Percentiles rank a stretch among this genome's conserved stretches.
These are phyloP conservation scores for Coniella lustricola DNA, from an alignment of 2,329 filamentous ascomycete genomes.

Conservation along the genomic window DNA sequence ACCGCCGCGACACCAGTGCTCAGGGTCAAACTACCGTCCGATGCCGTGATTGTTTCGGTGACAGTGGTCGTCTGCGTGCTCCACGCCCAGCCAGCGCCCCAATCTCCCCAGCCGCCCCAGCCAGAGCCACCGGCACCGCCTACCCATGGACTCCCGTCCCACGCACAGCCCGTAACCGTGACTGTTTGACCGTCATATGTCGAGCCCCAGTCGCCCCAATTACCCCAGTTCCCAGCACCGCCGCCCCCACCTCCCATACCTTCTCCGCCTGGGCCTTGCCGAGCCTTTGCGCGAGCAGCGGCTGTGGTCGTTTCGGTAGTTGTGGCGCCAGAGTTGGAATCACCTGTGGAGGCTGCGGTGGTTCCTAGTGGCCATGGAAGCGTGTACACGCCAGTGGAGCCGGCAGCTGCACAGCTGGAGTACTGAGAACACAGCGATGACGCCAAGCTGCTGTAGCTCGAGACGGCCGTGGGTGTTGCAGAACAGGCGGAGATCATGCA, in stretches of 20 bases:
- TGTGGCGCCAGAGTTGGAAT: not conserved
- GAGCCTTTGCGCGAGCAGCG: not conserved
- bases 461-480: slow-evolving; percentile 24
- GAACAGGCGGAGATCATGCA: slow-evolving; percentile 26
- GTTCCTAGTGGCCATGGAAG: slow-evolving; percentile 27
- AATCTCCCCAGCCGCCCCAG: slow-evolving; percentile 33
- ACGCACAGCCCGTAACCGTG: slow-evolving; percentile 36
- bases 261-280: not conserved
- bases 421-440: slow-evolving; percentile 34
- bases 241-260: slow-evolving; percentile 7
- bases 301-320: not conserved
- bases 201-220: slow-evolving; percentile 17
- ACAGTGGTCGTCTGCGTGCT: slow-evolving; percentile 26
- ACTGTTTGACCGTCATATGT: slow-evolving; percentile 33
- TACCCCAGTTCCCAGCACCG: too few relatives aligned
- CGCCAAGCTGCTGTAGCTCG: slow-evolving; percentile 29
- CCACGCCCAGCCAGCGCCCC: slow-evolving; percentile 35
- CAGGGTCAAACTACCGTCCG: slow-evolving; percentile 21
- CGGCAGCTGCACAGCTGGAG: slow-evolving; percentile 31
- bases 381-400: slow-evolving; percentile 33
- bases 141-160: slow-evolving; percentile 33
- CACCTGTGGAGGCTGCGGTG: slow-evolving; percentile 10
- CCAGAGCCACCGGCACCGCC: slow-evolving; percentile 32
- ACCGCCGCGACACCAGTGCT: slow-evolving; percentile 23
- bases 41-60: slow-evolving; percentile 29